Evolutionary conservation across 257 asterid genomes (phyloP), one percentile per base, ranked within the genome.

Genomic region (Ballota nigra): DNA sequence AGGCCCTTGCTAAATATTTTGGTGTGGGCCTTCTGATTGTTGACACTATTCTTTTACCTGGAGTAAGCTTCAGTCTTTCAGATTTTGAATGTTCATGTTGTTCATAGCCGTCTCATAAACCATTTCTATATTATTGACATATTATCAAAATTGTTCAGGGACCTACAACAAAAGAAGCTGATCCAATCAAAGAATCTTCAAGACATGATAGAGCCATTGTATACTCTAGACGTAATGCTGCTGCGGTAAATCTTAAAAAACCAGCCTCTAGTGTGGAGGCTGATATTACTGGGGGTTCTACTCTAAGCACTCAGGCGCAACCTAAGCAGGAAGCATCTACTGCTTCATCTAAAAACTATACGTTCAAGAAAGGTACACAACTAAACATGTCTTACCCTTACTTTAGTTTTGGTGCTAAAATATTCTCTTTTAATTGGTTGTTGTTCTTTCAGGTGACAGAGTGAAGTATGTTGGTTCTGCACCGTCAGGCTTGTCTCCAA

Each of bases 311-410:
- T 69, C 91, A 81, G 28, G 90, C 85, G 57, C 96, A 78, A 80
- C 98, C 97, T 62, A 94, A 89, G 87, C 98, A 84, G 87, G 98
- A 91, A 86, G 86, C 86, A 15, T 87, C 97, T 74, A 89, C 96
- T 41, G 97, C 96, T 61, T 80, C 97, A 68, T 91, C 98, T 9
- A 87, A 88, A 77, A 85, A 77, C 75, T 83, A 84, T 77, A 80
- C 86, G 43, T 80, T 80, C 56, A 80, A 73, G 41, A 77, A 80
- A 24, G 84, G 84, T 73, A 57, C 31, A 16, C 16, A 5, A n/a
- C 19, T 41, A 18, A 28, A 19, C 11, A 19, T 53, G 53, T 49
- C 24, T 11, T 57, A 26, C 38, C 61, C 57, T 15, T 47, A 28
- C 45, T 71, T 29, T 58, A 47, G 41, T 64, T 38, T 34, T 22